Evolutionary conservation across 495 filamentous ascomycete genomes (phyloP).

Genomic region (Talaromyces borbonicus): DNA sequence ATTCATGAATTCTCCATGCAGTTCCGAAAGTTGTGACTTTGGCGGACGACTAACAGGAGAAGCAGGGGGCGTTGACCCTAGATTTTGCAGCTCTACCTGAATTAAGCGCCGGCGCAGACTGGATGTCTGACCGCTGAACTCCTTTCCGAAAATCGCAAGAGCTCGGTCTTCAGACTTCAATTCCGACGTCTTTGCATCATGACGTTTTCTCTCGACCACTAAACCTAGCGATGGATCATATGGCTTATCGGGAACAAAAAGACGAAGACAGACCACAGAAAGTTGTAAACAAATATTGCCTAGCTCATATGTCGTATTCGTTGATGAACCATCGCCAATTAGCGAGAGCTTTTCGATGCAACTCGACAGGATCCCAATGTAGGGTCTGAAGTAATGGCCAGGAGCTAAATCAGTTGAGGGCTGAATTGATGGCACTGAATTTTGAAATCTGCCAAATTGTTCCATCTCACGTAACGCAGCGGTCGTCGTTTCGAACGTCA

Average conservation of each 20-base stretch:
- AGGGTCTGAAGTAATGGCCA: conserved; percentile 26
- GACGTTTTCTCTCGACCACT: conserved; percentile 59
- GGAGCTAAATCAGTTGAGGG: conserved; percentile 17
- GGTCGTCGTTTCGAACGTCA: conserved; percentile 20
- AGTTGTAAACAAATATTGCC: conserved; percentile 29
- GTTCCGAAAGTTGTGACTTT: conserved; percentile 51
- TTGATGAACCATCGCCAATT: conserved; percentile 5
- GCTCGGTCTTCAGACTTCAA: conserved; percentile 49
- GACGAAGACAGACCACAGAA: conserved; percentile 43
- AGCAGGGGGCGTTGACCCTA: conserved; percentile 52
- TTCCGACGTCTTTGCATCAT: conserved; percentile 43
- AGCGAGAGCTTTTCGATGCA: conserved; percentile 21
- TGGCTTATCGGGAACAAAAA: conserved; percentile 77
- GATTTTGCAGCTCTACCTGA: conserved; percentile 42
- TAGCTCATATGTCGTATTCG: conserved; percentile 14
- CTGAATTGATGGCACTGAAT: conserved; percentile 9
- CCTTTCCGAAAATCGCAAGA: conserved; percentile 52
- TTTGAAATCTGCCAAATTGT: conserved; percentile 12
- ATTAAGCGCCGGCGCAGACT: conserved; percentile 54
- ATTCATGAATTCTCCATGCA: conserved; percentile 76
- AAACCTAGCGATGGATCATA: conserved; percentile 78
- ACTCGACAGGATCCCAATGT: conserved; percentile 24
- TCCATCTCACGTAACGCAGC: conserved; percentile 18
- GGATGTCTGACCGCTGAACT: conserved; percentile 55
- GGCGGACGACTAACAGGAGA: conserved; percentile 66